Percentiles rank a stretch among this genome's conserved stretches.
These are phyloP conservation scores for Blattamonas nauphoetae DNA, from an alignment of 78 protist species.

Conservation along the genomic window DNA sequence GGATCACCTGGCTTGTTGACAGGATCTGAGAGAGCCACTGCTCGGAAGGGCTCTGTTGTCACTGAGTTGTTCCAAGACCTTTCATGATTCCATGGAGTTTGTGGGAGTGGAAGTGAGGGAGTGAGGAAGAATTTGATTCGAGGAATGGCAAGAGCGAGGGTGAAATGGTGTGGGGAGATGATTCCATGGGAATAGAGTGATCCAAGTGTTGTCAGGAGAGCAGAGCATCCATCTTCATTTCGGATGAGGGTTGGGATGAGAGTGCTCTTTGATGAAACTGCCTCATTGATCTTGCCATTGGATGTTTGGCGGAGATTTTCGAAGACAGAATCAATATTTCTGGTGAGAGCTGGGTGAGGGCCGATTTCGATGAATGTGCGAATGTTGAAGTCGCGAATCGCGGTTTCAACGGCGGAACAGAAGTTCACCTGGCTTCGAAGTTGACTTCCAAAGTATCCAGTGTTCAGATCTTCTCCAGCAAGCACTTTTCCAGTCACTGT, in stretches of 20 bases:
- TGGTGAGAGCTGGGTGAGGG: constrained; percentile 1
- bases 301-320: no score
- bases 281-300: neutral
- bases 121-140: neutral
- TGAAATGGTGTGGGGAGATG: neutral
- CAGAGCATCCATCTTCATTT: neutral
- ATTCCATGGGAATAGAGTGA: neutral
- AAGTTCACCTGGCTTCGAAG: neutral
- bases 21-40: neutral
- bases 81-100: neutral
- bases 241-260: constrained; percentile 1
- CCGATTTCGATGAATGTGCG: neutral
- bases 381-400: neutral
- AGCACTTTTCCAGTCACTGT: neutral
- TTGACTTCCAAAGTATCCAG: neutral
- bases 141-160: neutral
- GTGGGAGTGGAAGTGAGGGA: neutral
- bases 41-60: neutral
- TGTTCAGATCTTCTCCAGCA: neutral
- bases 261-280: neutral
- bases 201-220: neutral
- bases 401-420: neutral
- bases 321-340: neutral
- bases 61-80: neutral
- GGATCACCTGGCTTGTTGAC: neutral